Base-by-base conservation (phyloP, 345 rosid species). In the Populus nigra region DNA sequence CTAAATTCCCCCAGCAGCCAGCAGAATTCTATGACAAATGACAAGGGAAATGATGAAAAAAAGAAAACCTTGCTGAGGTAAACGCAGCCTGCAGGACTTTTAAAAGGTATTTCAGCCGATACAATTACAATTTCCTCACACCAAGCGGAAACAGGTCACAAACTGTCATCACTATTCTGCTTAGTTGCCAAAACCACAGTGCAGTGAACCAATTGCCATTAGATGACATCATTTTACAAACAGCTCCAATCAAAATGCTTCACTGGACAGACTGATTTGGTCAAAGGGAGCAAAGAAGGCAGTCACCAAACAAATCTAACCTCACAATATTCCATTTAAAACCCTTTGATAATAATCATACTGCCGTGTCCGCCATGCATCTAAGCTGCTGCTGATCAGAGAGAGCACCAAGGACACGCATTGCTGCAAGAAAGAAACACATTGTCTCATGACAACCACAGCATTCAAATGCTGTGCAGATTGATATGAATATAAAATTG, bases 351-450 rank as follows among this genome's bases (percentile, higher is more conserved):
- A 96, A 83, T 96, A 96, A 83, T 96, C 99, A 69, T 96, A 96
- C 50, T 96, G 99, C 61, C 99, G 88, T 25, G 98, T 94, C 79
- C 99, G 87, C 99, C 99, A 96, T 27, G 99, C 99, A 89, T 96
- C 99, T 87, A 96, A 83, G 86, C 98, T 96, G 87, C 94, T 94
- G 84, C 99, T 90, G 87, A 96, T 96, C 73, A 96, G 92, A 75
- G 98, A 92, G 20, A 96, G 97, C 85, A 96, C 98, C 93, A 91
- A 87, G 41, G 99, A 96, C 63, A 96, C 99, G 65, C 98, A 96
- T 90, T 96, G 99, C 99, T 96, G 93, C 84, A 47, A 79, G 69
- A 82, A 83, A 85, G 70, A 71, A 88, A 77, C 45, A 79, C 29
- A 73, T 27, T 6, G 47, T 15, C 22, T 27, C 20, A 65, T 71